Base-by-base conservation (phyloP, 768 basidiomycete genomes). In the Suillus lakei region DNA sequence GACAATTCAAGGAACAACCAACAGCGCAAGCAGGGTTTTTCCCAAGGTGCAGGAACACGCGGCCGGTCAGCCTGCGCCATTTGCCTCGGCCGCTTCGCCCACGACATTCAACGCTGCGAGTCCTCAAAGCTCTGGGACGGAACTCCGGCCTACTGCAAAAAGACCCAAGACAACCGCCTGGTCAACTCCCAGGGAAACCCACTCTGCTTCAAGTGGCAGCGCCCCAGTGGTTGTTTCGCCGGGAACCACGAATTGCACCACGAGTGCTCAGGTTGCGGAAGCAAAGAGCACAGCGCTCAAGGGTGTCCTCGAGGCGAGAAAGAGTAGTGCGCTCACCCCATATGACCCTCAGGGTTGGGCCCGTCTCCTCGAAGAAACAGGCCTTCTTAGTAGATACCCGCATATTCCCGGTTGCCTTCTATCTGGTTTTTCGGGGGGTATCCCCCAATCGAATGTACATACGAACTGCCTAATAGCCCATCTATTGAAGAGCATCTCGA, bases 191-290 rank as follows among this genome's bases (percentile, higher is more conserved):
- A 63, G 4, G 76, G 76, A 1, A 53, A 44, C 21, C 36, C 64
- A 16, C 51, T 83, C 5, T 84, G 82, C 71, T 63, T 67, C 61
- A 67, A 81, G 62, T 84, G 73, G 73, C 78, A 84, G 50, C 48
- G 38, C 0, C 21, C 54, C 0, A 21, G 30, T 13, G 74, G 79
- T 0, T 83, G 82, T n/a, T n/a, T n/a, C n/a, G n/a, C n/a, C n/a
- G n/a, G n/a, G n/a, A n/a, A n/a, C n/a, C n/a, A n/a, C n/a, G n/a
- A n/a, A n/a, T n/a, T n/a, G n/a, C n/a, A n/a, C n/a, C n/a, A n/a
- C 72, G 67, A 76, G 21, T 85, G 82, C 73, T 82, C 82, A 0
- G 82, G 84, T 4, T 84, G 84, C 61, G 78, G 79, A 44, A 60
- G 63, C 3, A 12, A 64, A 34, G 30, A 46, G 56, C 81, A 85